A percentile compares a stretch with the other conserved stretches of the same genome.
Conservation (phyloP, 306 rosid genomes). For the Sechiopsis laciniata region DNA sequence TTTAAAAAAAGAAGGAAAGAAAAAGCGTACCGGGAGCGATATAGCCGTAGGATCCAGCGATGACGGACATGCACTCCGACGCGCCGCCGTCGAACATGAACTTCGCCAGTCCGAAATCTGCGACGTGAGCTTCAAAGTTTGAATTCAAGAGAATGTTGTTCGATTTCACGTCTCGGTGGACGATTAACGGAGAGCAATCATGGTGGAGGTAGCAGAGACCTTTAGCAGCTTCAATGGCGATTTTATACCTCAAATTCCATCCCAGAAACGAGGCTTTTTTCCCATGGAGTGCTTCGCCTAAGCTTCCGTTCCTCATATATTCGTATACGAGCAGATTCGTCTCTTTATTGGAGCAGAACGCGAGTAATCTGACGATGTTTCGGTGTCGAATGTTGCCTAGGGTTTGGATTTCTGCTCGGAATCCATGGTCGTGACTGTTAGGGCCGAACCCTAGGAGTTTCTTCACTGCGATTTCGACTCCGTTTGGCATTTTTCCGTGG, state of each 20-base stretch:
- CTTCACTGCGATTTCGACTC: slow-evolving; percentile 72
- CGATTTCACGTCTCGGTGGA: slow-evolving; percentile 79
- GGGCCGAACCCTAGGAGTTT: slow-evolving; percentile 64
- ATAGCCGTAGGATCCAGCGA: slow-evolving; percentile 90
- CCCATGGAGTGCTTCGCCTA: slow-evolving; percentile 72
- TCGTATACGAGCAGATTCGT: slow-evolving; percentile 71
- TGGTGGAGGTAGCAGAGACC: slow-evolving; percentile 89
- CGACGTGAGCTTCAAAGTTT: slow-evolving; percentile 75
- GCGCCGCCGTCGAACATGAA: slow-evolving; percentile 63
- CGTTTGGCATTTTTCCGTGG: slow-evolving; percentile 84
- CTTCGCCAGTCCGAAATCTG: slow-evolving; percentile 86
- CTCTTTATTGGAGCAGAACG: slow-evolving; percentile 73
- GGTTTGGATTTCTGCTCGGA: slow-evolving; percentile 76
- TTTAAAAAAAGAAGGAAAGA: neutral
- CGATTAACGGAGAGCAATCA: slow-evolving; percentile 71
- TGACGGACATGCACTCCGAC: slow-evolving; percentile 77
- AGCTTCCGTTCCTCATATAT: slow-evolving; percentile 82
- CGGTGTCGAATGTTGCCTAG: slow-evolving; percentile 80
- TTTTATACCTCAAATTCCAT: slow-evolving; percentile 73
- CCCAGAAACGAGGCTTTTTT: slow-evolving; percentile 48
- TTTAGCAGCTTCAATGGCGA: slow-evolving; percentile 69
- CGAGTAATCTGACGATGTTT: slow-evolving; percentile 71
- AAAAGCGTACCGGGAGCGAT: slow-evolving; percentile 72
- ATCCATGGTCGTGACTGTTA: slow-evolving; percentile 65
- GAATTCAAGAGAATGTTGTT: slow-evolving; percentile 76